These are phyloP conservation scores for Microdochium nivale DNA, from an alignment of 2,329 filamentous ascomycete species.

Conservation along the genomic window DNA sequence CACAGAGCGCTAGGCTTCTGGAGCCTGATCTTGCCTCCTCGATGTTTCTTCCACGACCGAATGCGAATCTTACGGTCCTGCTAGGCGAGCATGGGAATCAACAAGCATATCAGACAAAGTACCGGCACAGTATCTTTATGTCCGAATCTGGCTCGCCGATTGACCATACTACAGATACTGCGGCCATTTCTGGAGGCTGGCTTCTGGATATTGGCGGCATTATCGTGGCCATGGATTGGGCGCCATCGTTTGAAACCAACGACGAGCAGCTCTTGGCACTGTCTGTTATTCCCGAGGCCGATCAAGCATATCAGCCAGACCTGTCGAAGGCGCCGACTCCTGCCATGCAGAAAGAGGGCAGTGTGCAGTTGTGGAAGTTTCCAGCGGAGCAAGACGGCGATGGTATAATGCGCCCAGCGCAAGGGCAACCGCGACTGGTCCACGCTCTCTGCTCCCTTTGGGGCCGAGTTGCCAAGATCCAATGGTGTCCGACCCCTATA, in stretches of 20 bases:
- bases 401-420: constrained; percentile 24
- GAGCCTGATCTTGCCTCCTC: constrained; percentile 12
- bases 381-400: constrained; percentile 17
- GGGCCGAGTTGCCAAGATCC: constrained; percentile 40
- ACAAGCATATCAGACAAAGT: constrained; percentile 13
- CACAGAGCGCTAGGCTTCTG: constrained; percentile 12
- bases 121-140: constrained; percentile 14
- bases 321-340: constrained; percentile 26
- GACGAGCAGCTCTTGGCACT: constrained; percentile 40
- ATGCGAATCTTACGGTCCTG: constrained; percentile 12
- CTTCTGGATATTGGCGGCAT: constrained; percentile 46
- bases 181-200: constrained; percentile 31
- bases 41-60: constrained; percentile 13
- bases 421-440: constrained; percentile 25
- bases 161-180: constrained; percentile 6
- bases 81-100: constrained; percentile 17
- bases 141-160: constrained; percentile 14
- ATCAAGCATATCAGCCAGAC: constrained; percentile 35
- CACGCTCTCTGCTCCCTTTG: constrained; percentile 39
- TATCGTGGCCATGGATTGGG: constrained; percentile 45
- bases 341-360: constrained; percentile 32
- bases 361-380: constrained; percentile 45
- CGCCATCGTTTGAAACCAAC: constrained; percentile 24
- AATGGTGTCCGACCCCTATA: constrained; percentile 42
- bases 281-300: constrained; percentile 38